Evolutionary conservation across 2,329 filamentous ascomycete species (phyloP).

Genomic region (Dryadomyces sulphureus): DNA sequence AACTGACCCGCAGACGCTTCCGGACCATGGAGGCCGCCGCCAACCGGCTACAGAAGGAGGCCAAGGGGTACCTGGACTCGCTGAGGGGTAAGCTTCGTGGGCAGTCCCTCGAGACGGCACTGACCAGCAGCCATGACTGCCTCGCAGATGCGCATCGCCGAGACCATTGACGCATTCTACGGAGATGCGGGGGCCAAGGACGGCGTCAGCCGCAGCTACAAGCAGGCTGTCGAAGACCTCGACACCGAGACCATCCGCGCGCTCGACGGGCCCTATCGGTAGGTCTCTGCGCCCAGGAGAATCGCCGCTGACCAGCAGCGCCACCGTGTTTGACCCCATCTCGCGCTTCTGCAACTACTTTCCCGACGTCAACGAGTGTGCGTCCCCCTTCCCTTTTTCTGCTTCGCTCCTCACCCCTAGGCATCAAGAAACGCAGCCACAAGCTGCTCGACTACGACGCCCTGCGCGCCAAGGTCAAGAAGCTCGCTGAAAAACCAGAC

Average conservation of each 20-base stretch:
- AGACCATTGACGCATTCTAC: constrained; percentile 99
- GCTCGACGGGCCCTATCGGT: constrained; percentile 86
- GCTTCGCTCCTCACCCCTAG: constrained; percentile 21
- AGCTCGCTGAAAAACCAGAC: constrained; percentile 93
- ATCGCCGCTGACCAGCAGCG: constrained; percentile 42
- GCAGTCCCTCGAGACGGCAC: not conserved
- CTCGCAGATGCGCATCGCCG: constrained; percentile 97
- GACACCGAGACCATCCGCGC: constrained; percentile 98
- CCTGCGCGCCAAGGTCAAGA: constrained; percentile 90
- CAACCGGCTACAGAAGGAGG: constrained; percentile 86
- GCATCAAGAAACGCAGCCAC: constrained; percentile 96
- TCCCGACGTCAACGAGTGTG: constrained; percentile 95
- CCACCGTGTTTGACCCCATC: constrained; percentile 91
- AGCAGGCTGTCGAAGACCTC: constrained; percentile 93
- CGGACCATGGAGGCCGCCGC: constrained; percentile 94
- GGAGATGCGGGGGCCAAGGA: constrained; percentile 90
- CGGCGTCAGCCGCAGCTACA: constrained; percentile 92
- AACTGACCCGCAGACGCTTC: constrained; percentile 52
- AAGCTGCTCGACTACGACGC: constrained; percentile 98
- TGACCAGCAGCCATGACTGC: constrained; percentile 72
- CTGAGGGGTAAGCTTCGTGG: constrained; percentile 50
- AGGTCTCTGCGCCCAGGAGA: no score
- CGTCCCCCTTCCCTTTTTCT: constrained; percentile 13
- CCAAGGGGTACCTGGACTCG: constrained; percentile 94
- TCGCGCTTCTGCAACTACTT: constrained; percentile 96